Evolutionary conservation across 2,329 filamentous ascomycete genomes (phyloP), one percentile per base, ranked within the genome.

Genomic region (Fusarium nodosum): DNA sequence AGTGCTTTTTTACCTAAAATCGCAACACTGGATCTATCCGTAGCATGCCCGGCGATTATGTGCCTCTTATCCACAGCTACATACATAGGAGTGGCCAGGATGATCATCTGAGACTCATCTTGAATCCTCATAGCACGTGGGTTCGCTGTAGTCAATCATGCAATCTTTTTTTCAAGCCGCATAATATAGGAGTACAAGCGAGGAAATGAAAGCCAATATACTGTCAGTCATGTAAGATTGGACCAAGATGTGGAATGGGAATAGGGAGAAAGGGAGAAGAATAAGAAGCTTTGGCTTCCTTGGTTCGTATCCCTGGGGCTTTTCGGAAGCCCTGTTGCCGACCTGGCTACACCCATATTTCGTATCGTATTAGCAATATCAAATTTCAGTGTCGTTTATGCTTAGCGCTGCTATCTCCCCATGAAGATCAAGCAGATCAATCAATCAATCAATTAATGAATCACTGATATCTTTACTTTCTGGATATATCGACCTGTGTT

Each of bases 1-100:
- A 28, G 36, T 60, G 31, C 20, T 51, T 46, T 56, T 46, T 20
- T 20, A 39, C 36, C 36, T 33, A 24, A 41, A 46, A 47, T 64
- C 63, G 54, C 34, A 66, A 52, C 45, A 51, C 42, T 65, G 46
- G 46, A 68, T 68, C 65, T 71, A 69, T 71, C 68, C 53, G 55
- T 56, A 31, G 54, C 56, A 69, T 64, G 51, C 46, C 57, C 67
- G 41, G 66, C 61, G 46, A 22, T 36, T 42, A 36, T 60, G 36
- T 22, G 45, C 56, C 48, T 59, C 34, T 44, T 51, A 66, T 59
- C 60, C 55, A 63, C 60, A 42, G 36, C 22, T 36, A 62, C 38
- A 47, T 47, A 31, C 28, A 52, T 45, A 52, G 47, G 33, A 50
- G 31, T 41, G 34, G 41, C 47, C 42, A 41, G 53, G 52, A 51